A percentile compares a stretch with the other conserved stretches of the same genome.
These are phyloP conservation scores for Salix koriyanagi DNA, from an alignment of 345 rosid species.

Conservation along the genomic window DNA sequence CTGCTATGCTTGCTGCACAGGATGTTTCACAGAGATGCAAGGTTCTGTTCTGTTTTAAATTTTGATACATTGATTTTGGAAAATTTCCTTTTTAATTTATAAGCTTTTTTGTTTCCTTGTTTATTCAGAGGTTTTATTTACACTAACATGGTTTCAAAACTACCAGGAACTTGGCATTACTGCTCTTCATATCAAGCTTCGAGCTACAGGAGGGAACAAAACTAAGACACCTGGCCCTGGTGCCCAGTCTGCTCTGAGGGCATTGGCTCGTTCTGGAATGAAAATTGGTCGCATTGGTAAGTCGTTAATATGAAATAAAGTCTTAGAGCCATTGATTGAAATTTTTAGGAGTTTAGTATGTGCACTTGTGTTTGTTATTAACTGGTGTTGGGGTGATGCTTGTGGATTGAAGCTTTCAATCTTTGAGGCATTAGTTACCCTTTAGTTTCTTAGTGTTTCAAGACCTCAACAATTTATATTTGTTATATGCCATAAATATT, in stretches of 20 bases:
- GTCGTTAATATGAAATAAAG: neutral
- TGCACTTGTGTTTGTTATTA: neutral
- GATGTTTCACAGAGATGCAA: constrained; percentile 83
- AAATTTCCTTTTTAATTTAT: neutral
- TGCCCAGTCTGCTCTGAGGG: constrained; percentile 88
- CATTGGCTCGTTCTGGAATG: constrained; percentile 96
- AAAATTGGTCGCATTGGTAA: constrained; percentile 88
- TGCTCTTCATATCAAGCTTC: constrained; percentile 78
- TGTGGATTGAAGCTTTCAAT: neutral
- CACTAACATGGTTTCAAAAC: neutral
- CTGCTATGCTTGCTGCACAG: constrained; percentile 93
- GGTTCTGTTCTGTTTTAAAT: constrained; percentile 27
- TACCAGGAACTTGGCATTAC: constrained; percentile 75
- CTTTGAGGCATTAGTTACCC: neutral
- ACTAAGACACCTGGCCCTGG: constrained; percentile 88
- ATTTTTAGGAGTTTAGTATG: neutral
- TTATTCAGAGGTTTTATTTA: neutral
- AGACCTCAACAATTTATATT: neutral
- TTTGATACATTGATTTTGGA: neutral
- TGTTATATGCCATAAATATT: neutral
- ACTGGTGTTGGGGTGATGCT: neutral
- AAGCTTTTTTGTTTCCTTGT: neutral
- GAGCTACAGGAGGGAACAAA: constrained; percentile 86
- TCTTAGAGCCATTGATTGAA: neutral
- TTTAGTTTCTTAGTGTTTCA: neutral